A percentile compares a stretch with the other conserved stretches of the same genome.
These are phyloP conservation scores for Macroventuria anomochaeta DNA, from an alignment of 2,329 filamentous ascomycete genomes.

Conservation along the genomic window DNA sequence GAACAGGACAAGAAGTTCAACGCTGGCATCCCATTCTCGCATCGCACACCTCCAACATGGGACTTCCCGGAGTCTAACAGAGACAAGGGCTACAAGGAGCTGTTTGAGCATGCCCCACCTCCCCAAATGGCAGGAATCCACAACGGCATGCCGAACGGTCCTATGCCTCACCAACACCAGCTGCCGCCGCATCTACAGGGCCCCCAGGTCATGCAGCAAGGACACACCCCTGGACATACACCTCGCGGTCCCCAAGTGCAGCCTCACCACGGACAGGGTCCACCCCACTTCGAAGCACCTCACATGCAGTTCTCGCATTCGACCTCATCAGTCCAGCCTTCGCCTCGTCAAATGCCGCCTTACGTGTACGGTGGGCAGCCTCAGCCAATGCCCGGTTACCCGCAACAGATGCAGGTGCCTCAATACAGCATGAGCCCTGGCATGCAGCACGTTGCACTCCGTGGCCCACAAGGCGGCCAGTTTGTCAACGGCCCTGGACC, in stretches of 20 bases:
- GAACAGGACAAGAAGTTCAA: conserved; percentile 64
- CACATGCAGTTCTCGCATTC: conserved; percentile 87
- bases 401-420: conserved; percentile 67
- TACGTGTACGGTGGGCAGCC: conserved; percentile 73
- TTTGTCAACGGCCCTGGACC: conserved; percentile 74
- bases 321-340: conserved; percentile 79
- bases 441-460: conserved; percentile 73
- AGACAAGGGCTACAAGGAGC: conserved; percentile 79
- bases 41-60: conserved; percentile 86
- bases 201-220: conserved; percentile 69
- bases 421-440: conserved; percentile 73
- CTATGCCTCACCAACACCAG: conserved; percentile 82
- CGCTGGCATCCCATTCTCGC: conserved; percentile 82
- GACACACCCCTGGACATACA: conserved; percentile 76
- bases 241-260: conserved; percentile 78
- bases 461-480: conserved; percentile 75
- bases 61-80: conserved; percentile 71
- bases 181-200: conserved; percentile 81
- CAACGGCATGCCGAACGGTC: conserved; percentile 66
- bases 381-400: conserved; percentile 56
- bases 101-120: conserved; percentile 72
- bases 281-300: conserved; percentile 79
- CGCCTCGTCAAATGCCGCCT: conserved; percentile 76
- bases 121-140: conserved; percentile 69
- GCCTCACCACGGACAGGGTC: conserved; percentile 72